Conservation (phyloP, 2,329 filamentous ascomycete genomes). For the Phaeophleospora eucalypticola region DNA sequence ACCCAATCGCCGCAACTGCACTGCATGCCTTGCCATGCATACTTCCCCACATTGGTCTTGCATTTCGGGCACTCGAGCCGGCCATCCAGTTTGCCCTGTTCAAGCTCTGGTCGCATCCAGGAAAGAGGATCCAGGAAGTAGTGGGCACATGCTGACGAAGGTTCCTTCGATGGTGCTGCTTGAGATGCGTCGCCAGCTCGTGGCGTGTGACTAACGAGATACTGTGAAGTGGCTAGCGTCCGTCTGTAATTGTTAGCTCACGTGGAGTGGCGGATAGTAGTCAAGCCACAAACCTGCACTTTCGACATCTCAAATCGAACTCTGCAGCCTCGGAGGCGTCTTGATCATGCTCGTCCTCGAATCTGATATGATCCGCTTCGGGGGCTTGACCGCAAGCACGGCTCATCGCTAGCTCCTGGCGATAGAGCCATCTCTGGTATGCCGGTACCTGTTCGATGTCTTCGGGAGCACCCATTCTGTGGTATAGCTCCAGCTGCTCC, state of each 20-base stretch:
- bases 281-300: constrained; percentile 63
- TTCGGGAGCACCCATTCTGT: constrained; percentile 76
- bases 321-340: constrained; percentile 34
- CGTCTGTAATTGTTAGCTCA: constrained; percentile 41
- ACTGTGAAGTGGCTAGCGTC: constrained; percentile 60
- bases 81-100: constrained; percentile 76
- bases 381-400: constrained; percentile 75
- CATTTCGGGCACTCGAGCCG: constrained; percentile 84
- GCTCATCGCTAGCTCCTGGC: constrained; percentile 61
- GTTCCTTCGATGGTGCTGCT: constrained; percentile 17
- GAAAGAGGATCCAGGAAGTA: constrained; percentile 87
- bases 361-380: constrained; percentile 68
- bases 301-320: constrained; percentile 79
- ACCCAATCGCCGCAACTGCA: constrained; percentile 91
- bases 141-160: constrained; percentile 63
- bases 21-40: constrained; percentile 91
- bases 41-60: constrained; percentile 79
- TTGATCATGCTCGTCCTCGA: constrained; percentile 63
- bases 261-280: not conserved
- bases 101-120: constrained; percentile 90
- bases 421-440: constrained; percentile 77
- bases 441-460: constrained; percentile 64
- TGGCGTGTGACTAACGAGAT: constrained; percentile 61
- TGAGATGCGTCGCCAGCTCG: constrained; percentile 9
- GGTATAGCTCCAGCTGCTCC: constrained; percentile 80